Evolutionary conservation across 768 basidiomycete genomes (phyloP).

Genomic region (Panus rudis): DNA sequence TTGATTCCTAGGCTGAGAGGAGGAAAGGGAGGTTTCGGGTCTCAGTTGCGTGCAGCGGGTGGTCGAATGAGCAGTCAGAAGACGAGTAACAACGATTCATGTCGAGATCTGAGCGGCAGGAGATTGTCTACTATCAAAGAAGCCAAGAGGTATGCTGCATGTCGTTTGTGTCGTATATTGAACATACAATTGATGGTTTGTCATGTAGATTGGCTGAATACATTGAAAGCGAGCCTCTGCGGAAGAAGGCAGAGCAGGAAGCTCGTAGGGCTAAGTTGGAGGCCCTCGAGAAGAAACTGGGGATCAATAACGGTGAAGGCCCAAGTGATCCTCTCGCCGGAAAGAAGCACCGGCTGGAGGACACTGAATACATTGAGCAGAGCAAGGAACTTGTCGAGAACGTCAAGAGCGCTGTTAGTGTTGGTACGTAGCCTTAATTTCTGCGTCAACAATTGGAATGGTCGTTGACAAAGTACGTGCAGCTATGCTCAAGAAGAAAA

Average conservation of each 20-base stretch:
- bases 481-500: conserved; percentile 73
- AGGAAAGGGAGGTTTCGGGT: conserved; percentile 97
- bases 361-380: conserved; percentile 88
- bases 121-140: conserved; percentile 93
- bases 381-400: conserved; percentile 84
- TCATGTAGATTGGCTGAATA: conserved; percentile 67
- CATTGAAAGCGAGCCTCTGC: conserved; percentile 76
- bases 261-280: conserved; percentile 80
- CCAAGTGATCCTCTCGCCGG: conserved; percentile 49
- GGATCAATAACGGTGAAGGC: conserved; percentile 39
- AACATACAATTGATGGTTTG: neutral
- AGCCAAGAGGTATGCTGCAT: conserved; percentile 73
- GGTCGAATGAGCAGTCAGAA: conserved; percentile 97
- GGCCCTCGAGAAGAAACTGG: conserved; percentile 76
- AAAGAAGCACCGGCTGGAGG: conserved; percentile 86
- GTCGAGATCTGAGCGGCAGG: conserved; percentile 85
- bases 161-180: neutral
- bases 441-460: conserved; percentile 12
- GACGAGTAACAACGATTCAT: conserved; percentile 92
- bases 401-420: conserved; percentile 85
- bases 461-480: conserved; percentile 4
- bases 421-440: conserved; percentile 42
- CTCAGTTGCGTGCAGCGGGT: conserved; percentile 92
- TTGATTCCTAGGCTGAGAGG: conserved; percentile 72
- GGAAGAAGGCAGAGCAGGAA: conserved; percentile 70